phyloP scores from a whole-genome alignment of 2,329 filamentous ascomycete species.

The Trichoderma semiorbis region DNA sequence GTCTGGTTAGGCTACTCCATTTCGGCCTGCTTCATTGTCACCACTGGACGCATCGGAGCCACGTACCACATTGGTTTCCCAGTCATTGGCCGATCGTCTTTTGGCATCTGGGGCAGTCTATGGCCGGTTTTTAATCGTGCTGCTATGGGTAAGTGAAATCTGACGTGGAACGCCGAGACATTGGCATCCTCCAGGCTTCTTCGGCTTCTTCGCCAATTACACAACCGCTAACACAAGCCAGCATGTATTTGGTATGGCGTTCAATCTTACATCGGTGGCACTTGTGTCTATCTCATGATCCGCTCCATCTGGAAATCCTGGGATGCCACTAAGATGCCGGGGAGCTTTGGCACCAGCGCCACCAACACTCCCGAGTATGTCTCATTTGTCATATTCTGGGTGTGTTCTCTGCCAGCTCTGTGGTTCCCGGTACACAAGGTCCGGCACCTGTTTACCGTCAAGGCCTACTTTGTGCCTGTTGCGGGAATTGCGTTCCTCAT shows the following conservation, averaged over 20 bases:
- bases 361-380: constrained; percentile 73
- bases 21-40: constrained; percentile 68
- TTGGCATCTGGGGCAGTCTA: constrained; percentile 83
- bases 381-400: constrained; percentile 86
- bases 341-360: constrained; percentile 61
- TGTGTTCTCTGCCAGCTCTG: constrained; percentile 74
- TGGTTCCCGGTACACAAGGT: constrained; percentile 90
- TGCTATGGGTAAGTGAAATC: constrained; percentile 57
- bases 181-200: neutral
- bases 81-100: constrained; percentile 71
- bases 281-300: constrained; percentile 88
- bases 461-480: constrained; percentile 76
- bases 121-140: constrained; percentile 89
- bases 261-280: constrained; percentile 78
- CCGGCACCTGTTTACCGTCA: constrained; percentile 86
- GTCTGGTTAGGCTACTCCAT: constrained; percentile 84
- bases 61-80: constrained; percentile 88
- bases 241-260: constrained; percentile 87
- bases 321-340: constrained; percentile 58
- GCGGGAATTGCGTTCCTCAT: constrained; percentile 85
- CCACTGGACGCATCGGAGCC: constrained; percentile 80
- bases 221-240: constrained; percentile 21
- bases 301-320: constrained; percentile 74
- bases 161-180: neutral
- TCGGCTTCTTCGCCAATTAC: neutral